Evolutionary conservation across 2,329 filamentous ascomycete species (phyloP), one percentile per base, ranked within the genome.

Genomic region (Hymenoscyphus scutula): DNA sequence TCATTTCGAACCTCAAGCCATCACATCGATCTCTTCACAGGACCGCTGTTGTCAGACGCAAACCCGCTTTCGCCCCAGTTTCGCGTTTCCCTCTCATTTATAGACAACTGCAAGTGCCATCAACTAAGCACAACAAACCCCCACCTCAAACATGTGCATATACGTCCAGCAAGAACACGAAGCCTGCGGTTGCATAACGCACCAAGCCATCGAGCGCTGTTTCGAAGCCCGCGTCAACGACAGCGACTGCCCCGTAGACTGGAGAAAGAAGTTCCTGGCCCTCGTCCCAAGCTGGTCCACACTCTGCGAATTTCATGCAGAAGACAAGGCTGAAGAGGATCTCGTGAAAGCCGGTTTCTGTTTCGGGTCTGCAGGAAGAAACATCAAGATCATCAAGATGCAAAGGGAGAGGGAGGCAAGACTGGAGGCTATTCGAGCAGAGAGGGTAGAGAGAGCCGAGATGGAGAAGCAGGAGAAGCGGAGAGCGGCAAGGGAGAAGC

Each of bases 221-320:
- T 32, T 25, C 29, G 54, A 56, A 19, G 54, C 54, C 30, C 27
- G 29, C 32, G 29, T 38, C 23, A 37, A 32, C 30, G 32, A 56
- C 32, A 38, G 25, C 19, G 30, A 56, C 19, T 56, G 54, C 17
- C 54, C 54, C 8, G 19, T 56, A 11, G 29, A 54, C 23, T 23
- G 27, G 32, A 25, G 19, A 38, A 37, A 15, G 13, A n/a, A 56
- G 23, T 11, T 37, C 30, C 17, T 23, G 1, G 17, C 54, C 54
- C 15, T 15, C 1, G 19, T 30, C 30, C 53, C 10, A 8, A 56
- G 54, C 15, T 32, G 54, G 27, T 23, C 17, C 15, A 17, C 27
- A 34, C 19, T 51, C n/a, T 56, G 54, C 30, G 54, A 17, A 17
- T 56, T 56, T 13, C 54, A 56, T 19, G 19, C 19, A 4, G 54